Base-by-base conservation (phyloP, 2,329 filamentous ascomycete species). In the Diaporthe ampelina region DNA sequence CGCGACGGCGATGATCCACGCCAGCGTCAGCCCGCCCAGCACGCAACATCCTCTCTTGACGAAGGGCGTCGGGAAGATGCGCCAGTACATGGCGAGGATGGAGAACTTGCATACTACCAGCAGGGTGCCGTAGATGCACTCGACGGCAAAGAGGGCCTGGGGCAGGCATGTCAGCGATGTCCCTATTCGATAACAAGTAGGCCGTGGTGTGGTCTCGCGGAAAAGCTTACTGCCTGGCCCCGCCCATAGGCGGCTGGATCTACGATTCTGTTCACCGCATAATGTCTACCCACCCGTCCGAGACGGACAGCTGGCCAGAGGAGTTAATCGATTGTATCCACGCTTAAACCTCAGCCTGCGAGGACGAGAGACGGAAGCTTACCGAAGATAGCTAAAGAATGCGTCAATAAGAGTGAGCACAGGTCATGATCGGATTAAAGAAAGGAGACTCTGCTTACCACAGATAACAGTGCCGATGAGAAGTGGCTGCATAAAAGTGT, bases 31-130 rank as follows among this genome's bases (percentile, higher is more conserved):
- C 24, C 32, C 57, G 6, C 70, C 70, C 24, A 72, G 45, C 1
- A 65, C 37, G 43, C 58, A 63, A 24, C 52, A 72, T 8, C 70
- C 70, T 24, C 43, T 63, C 58, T 45, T 72, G 5, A 72, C 59
- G 35, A 65, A 65, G 4, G 32, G n/a, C 2, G 70, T 72, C 40
- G 70, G 70, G 57, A 72, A 72, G n/a, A 72, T 72, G 29, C 70
- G 70, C 48, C 52, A 65, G 58, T 72, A 72, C 70, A 72, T 72
- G 19, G 70, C 56, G 5, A 72, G 24, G 32, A 72, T 48, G 19
- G 57, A 63, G 13, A 54, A 72, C 19, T 72, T 72, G 57, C 45
- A 63, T 21, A 56, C 35, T 17, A 65, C 45, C 15, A 72, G 32
- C 8, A 61, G 40, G 0, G 45, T 56, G 24, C 45, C 48, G 11